A percentile compares a stretch with the other conserved stretches of the same genome.
These are phyloP conservation scores for Gracilaria caudata DNA, from an alignment of 23 red algal species.

Conservation along the genomic window DNA sequence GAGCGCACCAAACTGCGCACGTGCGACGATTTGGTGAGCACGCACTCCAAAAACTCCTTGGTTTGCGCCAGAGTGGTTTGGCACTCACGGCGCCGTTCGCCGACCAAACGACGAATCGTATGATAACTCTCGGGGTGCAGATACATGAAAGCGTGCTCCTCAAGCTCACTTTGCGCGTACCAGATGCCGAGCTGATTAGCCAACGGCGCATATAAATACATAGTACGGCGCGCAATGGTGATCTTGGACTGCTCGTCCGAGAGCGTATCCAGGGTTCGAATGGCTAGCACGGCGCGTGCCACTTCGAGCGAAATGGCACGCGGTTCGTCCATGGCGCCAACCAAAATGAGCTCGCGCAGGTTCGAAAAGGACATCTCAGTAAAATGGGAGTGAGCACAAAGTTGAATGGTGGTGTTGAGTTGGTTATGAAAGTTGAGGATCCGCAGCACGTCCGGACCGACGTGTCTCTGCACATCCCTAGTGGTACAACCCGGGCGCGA, in stretches of 20 bases:
- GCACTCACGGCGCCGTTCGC: constrained; percentile 67
- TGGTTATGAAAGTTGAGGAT: constrained; percentile 55
- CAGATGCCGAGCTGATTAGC: constrained; percentile 89
- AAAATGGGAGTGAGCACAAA: constrained; percentile 44
- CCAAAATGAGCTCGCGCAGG: constrained; percentile 70
- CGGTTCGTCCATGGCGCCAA: constrained; percentile 49
- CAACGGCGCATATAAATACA: constrained; percentile 82
- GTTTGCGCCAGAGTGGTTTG: constrained; percentile 60
- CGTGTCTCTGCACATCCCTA: constrained; percentile 53
- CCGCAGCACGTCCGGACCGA: constrained; percentile 57
- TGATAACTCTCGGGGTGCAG: constrained; percentile 77
- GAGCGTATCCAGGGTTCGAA: constrained; percentile 48
- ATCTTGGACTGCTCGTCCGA: background rate
- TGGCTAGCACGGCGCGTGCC: constrained; percentile 54
- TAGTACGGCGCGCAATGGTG: constrained; percentile 48
- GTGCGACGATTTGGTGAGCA: constrained; percentile 41
- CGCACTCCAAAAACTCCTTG: constrained; percentile 65
- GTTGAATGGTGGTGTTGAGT: constrained; percentile 40
- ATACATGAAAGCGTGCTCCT: constrained; percentile 85
- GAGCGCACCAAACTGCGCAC: constrained; percentile 41
- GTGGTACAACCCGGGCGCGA: constrained; percentile 12
- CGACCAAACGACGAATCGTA: constrained; percentile 63
- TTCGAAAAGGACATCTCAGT: constrained; percentile 60
- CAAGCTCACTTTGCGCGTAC: constrained; percentile 84
- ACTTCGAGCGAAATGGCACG: constrained; percentile 78